phyloP scores from a whole-genome alignment of 169 alveolate species.

The Ichthyophthirius multifiliis region DNA sequence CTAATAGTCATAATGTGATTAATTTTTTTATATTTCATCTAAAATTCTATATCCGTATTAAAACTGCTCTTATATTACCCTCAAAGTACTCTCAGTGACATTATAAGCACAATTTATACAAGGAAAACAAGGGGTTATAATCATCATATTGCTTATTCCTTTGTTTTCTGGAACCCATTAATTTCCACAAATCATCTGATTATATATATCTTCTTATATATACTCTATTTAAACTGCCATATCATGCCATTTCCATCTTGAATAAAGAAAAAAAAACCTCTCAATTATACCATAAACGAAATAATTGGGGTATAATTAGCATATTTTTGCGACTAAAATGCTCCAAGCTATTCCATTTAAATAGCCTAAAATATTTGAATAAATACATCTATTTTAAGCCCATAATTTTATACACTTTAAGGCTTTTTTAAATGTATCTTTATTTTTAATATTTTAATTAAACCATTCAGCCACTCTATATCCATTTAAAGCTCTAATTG shows the following conservation, averaged over 20 bases:
- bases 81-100: conserved; percentile 60
- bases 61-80: conserved; percentile 62
- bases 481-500: conserved; percentile 73
- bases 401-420: conserved; percentile 73
- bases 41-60: conserved; percentile 47
- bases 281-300: conserved; percentile 55
- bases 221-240: conserved; percentile 46
- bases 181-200: background rate
- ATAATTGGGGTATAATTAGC: conserved; percentile 65
- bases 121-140: conserved; percentile 83
- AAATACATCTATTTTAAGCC: conserved; percentile 82
- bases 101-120: conserved; percentile 70
- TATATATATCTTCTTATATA: conserved; percentile 38
- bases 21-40: conserved; percentile 30
- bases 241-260: conserved; percentile 74
- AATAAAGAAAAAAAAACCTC: conserved; percentile 65
- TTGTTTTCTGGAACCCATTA: too few species aligned
- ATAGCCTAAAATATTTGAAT: conserved; percentile 78
- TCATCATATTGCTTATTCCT: conserved; percentile 52
- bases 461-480: conserved; percentile 65
- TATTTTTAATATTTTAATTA: conserved; percentile 40
- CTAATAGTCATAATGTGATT: too few species aligned
- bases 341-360: conserved; percentile 85
- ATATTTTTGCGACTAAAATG: conserved; percentile 72
- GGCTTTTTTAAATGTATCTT: conserved; percentile 52